These are phyloP conservation scores for Cladosporium velox DNA, from an alignment of 2,329 filamentous ascomycete genomes.

Conservation along the genomic window DNA sequence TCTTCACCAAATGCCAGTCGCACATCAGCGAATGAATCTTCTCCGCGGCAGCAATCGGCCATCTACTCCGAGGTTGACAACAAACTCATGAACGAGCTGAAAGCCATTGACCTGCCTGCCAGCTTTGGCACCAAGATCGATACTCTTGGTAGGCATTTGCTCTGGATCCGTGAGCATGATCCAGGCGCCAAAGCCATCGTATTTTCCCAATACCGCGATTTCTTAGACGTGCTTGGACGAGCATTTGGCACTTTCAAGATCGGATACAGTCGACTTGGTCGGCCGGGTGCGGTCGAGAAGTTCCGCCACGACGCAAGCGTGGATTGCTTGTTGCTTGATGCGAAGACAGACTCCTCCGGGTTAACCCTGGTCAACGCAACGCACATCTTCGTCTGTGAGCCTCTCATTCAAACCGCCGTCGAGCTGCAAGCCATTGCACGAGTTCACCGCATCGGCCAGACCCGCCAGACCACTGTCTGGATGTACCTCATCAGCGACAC, in stretches of 20 bases:
- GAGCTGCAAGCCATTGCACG: constrained; percentile 94
- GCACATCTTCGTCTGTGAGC: constrained; percentile 93
- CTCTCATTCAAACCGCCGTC: constrained; percentile 87
- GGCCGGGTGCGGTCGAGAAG: constrained; percentile 65
- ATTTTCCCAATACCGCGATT: constrained; percentile 89
- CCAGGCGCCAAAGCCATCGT: constrained; percentile 87
- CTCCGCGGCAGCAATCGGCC: constrained; percentile 23
- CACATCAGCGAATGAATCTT: not conserved
- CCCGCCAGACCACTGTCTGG: constrained; percentile 87
- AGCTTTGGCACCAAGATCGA: constrained; percentile 92
- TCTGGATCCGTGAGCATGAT: constrained; percentile 83
- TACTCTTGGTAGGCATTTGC: constrained; percentile 68
- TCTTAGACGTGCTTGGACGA: constrained; percentile 69
- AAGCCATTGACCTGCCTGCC: constrained; percentile 67
- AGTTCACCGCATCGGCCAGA: constrained; percentile 91
- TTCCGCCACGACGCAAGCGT: constrained; percentile 74
- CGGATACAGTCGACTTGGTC: constrained; percentile 69
- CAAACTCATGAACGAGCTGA: constrained; percentile 74
- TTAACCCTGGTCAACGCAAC: constrained; percentile 90
- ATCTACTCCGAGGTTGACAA: constrained; percentile 80
- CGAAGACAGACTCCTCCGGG: constrained; percentile 82
- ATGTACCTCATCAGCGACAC: constrained; percentile 90
- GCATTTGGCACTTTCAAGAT: constrained; percentile 75
- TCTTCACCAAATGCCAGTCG: constrained; percentile 21
- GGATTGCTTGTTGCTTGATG: constrained; percentile 87